Evolutionary conservation across 1,139 yeast species (phyloP).

Genomic region (Yamadazyma sp.): DNA sequence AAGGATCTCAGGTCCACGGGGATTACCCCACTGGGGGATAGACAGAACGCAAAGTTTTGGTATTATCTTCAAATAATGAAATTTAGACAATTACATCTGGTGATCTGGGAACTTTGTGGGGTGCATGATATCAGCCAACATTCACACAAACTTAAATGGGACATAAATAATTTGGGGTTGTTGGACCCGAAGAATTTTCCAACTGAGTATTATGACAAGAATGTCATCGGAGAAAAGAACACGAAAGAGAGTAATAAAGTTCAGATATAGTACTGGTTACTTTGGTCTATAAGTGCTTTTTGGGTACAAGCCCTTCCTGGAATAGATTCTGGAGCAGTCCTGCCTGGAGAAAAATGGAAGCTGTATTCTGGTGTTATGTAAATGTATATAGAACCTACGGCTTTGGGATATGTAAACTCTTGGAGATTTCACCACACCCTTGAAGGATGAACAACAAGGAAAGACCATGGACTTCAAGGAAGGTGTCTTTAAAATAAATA

Average conservation of each 20-base stretch:
- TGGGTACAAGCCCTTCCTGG: too few relatives aligned
- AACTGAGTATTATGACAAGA: slow-evolving; percentile 8
- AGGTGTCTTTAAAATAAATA: slow-evolving; percentile 47
- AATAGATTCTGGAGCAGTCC: too few relatives aligned
- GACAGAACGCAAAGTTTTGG: slow-evolving; percentile 12
- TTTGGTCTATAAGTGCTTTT: not conserved
- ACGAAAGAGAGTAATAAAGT: not conserved
- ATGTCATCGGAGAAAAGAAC: not conserved
- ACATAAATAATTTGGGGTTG: slow-evolving; percentile 32
- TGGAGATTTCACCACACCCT: slow-evolving; percentile 91
- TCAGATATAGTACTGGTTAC: not conserved
- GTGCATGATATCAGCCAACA: slow-evolving; percentile 32
- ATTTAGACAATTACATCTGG: slow-evolving; percentile 30
- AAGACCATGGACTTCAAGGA: slow-evolving; percentile 74
- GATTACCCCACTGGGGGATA: slow-evolving; percentile 20
- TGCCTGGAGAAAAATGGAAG: too few relatives aligned
- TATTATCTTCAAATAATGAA: slow-evolving; percentile 22
- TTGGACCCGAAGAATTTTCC: slow-evolving; percentile 42
- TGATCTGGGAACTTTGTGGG: slow-evolving; percentile 44
- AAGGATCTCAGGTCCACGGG: slow-evolving; percentile 33
- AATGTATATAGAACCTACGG: slow-evolving; percentile 30
- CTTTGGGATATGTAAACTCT: slow-evolving; percentile 88
- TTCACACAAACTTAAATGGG: slow-evolving; percentile 26
- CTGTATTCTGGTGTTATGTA: too few relatives aligned
- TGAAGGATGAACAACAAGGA: slow-evolving; percentile 65